phyloP scores from a whole-genome alignment of 768 basidiomycete species.

The Vararia minispora region DNA sequence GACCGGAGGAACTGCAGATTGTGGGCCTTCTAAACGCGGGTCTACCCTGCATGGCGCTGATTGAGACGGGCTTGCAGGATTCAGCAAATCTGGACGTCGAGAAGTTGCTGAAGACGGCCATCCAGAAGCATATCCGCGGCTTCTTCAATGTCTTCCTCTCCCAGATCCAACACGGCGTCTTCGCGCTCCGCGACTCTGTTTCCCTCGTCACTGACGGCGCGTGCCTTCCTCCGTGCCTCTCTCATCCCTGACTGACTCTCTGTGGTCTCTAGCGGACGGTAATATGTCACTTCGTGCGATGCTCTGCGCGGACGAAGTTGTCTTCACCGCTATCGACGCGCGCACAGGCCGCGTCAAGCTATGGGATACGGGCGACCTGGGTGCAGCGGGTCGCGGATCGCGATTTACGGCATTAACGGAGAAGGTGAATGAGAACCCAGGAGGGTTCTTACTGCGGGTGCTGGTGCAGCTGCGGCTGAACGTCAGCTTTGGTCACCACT shows the following conservation, averaged over 20 bases:
- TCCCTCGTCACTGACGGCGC: conserved; percentile 44
- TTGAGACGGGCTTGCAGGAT: conserved; percentile 31
- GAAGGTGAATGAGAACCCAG: conserved; percentile 62
- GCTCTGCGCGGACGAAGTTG: conserved; percentile 66
- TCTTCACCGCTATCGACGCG: conserved; percentile 67
- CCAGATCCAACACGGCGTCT: conserved; percentile 49
- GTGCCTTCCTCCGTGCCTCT: conserved; percentile 2
- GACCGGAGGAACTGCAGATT: conserved; percentile 34
- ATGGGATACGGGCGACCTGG: conserved; percentile 72
- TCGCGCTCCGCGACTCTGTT: conserved; percentile 52
- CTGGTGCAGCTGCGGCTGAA: conserved; percentile 49
- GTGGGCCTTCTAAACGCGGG: conserved; percentile 31
- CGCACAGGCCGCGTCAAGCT: conserved; percentile 72
- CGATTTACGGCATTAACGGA: conserved; percentile 48
- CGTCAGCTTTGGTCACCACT: conserved; percentile 31
- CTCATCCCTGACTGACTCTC: not conserved
- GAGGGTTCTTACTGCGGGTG: conserved; percentile 39
- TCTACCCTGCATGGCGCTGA: not conserved
- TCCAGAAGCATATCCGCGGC: conserved; percentile 52
- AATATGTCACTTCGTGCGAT: conserved; percentile 51
- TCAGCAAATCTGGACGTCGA: conserved; percentile 67
- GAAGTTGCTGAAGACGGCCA: conserved; percentile 47
- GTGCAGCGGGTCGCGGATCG: conserved; percentile 61
- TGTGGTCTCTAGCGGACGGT: conserved; percentile 23
- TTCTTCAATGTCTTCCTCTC: conserved; percentile 47